These are phyloP conservation scores for Hypoxylon sp. DNA, from an alignment of 2,329 filamentous ascomycete genomes.

Conservation along the genomic window DNA sequence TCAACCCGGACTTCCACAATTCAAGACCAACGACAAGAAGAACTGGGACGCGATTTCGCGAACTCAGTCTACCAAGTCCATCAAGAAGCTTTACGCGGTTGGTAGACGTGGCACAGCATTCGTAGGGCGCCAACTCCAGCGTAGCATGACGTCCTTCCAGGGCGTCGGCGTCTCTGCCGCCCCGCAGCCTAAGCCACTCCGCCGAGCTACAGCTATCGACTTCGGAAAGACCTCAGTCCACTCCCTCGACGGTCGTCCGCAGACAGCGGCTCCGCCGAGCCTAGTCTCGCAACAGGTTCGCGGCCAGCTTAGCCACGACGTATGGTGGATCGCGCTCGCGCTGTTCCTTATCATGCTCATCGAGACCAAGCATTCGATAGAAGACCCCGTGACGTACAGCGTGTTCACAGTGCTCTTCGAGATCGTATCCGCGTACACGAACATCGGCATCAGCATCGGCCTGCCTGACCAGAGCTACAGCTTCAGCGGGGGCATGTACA, in stretches of 20 bases:
- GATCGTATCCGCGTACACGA: conserved; percentile 71
- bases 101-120: conserved; percentile 48
- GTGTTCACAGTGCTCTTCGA: conserved; percentile 75
- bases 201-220: conserved; percentile 43
- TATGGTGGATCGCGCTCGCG: conserved; percentile 76
- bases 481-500: conserved; percentile 69
- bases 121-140: conserved; percentile 57
- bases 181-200: conserved; percentile 32
- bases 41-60: conserved; percentile 44
- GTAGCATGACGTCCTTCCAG: conserved; percentile 59
- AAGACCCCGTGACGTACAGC: conserved; percentile 67
- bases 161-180: conserved; percentile 60
- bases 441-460: conserved; percentile 73
- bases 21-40: conserved; percentile 30
- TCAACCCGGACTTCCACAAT: conserved; percentile 37
- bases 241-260: conserved; percentile 40
- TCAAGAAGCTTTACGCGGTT: conserved; percentile 43
- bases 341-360: conserved; percentile 73
- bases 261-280: conserved; percentile 48
- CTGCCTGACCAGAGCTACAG: conserved; percentile 68
- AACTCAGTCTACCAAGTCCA: conserved; percentile 39
- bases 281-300: conserved; percentile 72
- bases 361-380: conserved; percentile 69
- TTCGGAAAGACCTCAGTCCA: conserved; percentile 45
- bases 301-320: conserved; percentile 76